phyloP scores from a whole-genome alignment of 768 basidiomycete genomes.

The Suillus fuscotomentosus region DNA sequence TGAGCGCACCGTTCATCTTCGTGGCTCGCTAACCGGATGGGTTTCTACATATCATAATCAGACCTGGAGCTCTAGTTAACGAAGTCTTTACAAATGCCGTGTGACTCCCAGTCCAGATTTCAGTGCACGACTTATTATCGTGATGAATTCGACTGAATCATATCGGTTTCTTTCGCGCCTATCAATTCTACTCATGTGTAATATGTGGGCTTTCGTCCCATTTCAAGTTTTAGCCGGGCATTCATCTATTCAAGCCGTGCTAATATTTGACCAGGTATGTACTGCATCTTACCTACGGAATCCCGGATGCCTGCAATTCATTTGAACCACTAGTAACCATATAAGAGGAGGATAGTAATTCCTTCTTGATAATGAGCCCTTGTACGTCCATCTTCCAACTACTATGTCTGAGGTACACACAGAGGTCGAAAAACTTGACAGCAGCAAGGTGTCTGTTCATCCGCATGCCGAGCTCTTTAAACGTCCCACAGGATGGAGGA shows the following conservation, averaged over 20 bases:
- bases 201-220: neutral
- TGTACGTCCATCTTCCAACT: neutral
- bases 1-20: neutral
- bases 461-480: conserved; percentile 31
- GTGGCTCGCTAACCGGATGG: neutral
- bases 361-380: neutral
- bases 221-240: neutral
- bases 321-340: neutral
- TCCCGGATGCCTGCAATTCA: neutral
- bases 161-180: neutral
- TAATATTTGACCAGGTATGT: neutral
- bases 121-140: neutral
- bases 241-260: neutral
- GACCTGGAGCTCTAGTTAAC: neutral
- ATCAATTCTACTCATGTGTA: neutral
- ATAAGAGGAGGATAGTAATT: neutral
- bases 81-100: neutral
- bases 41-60: neutral
- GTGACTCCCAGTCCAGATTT: neutral
- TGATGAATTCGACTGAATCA: neutral
- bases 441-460: neutral
- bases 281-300: neutral
- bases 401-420: conserved; percentile 20
- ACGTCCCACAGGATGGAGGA: conserved; percentile 50
- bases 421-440: conserved; percentile 6